These are phyloP conservation scores for Termitomyces sp. DNA, from an alignment of 1,284 basidiomycete genomes.

Conservation along the genomic window DNA sequence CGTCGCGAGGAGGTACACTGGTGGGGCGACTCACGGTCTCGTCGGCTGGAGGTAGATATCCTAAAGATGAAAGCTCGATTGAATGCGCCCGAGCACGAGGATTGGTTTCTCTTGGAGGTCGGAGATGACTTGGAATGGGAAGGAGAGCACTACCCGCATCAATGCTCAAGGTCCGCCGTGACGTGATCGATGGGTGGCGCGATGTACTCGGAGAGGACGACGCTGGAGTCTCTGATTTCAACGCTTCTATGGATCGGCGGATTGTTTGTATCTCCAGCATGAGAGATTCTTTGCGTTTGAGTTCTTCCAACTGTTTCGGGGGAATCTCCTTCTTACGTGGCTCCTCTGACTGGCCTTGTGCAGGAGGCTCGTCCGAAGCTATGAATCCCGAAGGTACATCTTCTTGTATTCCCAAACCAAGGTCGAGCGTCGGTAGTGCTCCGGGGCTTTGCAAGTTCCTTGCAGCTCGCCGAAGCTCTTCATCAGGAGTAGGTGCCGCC, in stretches of 20 bases:
- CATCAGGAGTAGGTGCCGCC: slow-evolving; percentile 53
- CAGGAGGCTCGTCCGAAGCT: slow-evolving; percentile 34
- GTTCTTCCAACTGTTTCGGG: slow-evolving; percentile 49
- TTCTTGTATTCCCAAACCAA: slow-evolving; percentile 66
- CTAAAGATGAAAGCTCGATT: slow-evolving; percentile 55
- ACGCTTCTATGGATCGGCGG: slow-evolving; percentile 67
- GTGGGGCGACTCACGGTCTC: slow-evolving; percentile 61
- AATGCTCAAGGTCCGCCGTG: slow-evolving; percentile 61
- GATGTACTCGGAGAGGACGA: slow-evolving; percentile 55
- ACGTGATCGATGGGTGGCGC: slow-evolving; percentile 61
- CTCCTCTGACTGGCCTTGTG: slow-evolving; percentile 26
- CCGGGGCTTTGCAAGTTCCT: slow-evolving; percentile 48
- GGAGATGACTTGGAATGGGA: slow-evolving; percentile 48
- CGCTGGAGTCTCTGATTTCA: slow-evolving; percentile 63
- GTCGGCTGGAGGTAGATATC: slow-evolving; percentile 38
- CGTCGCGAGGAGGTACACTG: slow-evolving; percentile 63
- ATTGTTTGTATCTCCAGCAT: slow-evolving; percentile 74
- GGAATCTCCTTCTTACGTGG: slow-evolving; percentile 34
- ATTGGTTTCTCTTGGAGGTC: slow-evolving; percentile 61
- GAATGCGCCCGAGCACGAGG: slow-evolving; percentile 64
- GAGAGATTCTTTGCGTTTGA: slow-evolving; percentile 64
- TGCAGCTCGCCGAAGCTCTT: slow-evolving; percentile 50
- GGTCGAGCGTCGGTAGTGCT: slow-evolving; percentile 66
- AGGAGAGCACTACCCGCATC: slow-evolving; percentile 49
- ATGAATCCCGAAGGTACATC: slow-evolving; percentile 70